Base-by-base conservation (phyloP, 192 early-diverging fungal genomes). In the Gonapodya prolifera region DNA sequence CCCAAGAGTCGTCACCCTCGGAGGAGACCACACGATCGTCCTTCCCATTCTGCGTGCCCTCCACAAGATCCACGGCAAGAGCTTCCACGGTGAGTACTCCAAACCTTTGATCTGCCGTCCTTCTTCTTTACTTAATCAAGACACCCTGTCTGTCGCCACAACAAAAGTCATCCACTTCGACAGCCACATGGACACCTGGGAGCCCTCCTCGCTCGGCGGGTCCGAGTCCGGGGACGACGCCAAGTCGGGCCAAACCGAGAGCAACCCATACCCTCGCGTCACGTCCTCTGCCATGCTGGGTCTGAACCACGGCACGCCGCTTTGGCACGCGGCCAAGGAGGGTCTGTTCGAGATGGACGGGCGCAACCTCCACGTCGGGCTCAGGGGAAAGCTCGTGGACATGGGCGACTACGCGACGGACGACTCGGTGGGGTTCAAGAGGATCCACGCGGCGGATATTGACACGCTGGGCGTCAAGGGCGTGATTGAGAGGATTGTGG, bases 391-490 rank as follows among this genome's bases (percentile, higher is more conserved):
- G 29, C 78, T 84, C 35, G 82, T 80, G 69, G 83, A 82, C 33
- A 18, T 77, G 70, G 73, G 80, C 13, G 83, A 84, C 77, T 83
- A 84, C 69, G 79, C 30, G 2, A 83, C 78, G 34, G 83, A 84
- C 34, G 81, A 79, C 35, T 76, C 79, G 29, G 35, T 81, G n/a
- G 83, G 83, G 2, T 84, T 84, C 75, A 34, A 71, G 31, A 85
- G 82, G 1, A 82, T 84, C 61, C 80, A 84, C 73, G 83, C 83
- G 34, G 80, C 80, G 32, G 83, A 85, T 32, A 84, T 84, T 76
- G 83, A 84, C 71, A 70, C 36, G n/a, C 33, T 84, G n/a, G 83
- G 83, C 33, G 77, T 82, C 30, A 77, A 84, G 31, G 83, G 83
- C 30, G 83, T 84, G 30, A 77, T 82, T 0, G 75, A 85, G 0